Percentiles rank a stretch among this genome's conserved stretches.
phyloP scores from a whole-genome alignment of 169 alveolate species.

The Amoebophrya sp. region DNA sequence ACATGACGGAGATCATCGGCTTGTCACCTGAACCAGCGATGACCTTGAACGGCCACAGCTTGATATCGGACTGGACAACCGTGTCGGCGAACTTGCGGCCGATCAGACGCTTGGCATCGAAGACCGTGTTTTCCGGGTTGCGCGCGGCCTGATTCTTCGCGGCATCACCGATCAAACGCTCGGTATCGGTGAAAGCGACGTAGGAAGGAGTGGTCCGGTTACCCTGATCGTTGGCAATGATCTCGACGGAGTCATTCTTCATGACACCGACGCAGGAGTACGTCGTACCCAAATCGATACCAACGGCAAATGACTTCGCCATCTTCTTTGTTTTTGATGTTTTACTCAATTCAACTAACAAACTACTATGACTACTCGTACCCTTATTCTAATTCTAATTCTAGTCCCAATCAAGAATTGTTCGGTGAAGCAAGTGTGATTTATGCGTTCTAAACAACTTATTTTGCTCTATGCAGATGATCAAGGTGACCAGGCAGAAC shows the following conservation, averaged over 20 bases:
- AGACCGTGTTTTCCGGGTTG: conserved; percentile 88
- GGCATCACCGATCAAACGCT: conserved; percentile 95
- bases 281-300: conserved; percentile 97
- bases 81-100: conserved; percentile 85
- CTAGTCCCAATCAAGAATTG: too few relatives aligned
- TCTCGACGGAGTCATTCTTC: conserved; percentile 93
- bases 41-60: conserved; percentile 86
- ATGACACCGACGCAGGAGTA: conserved; percentile 94
- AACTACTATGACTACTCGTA: too few relatives aligned
- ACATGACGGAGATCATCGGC: conserved; percentile 75
- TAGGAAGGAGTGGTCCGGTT: conserved; percentile 97
- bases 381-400: too few relatives aligned
- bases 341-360: too few relatives aligned
- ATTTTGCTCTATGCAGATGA: too few relatives aligned
- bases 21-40: conserved; percentile 59
- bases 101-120: conserved; percentile 88
- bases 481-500: too few relatives aligned
- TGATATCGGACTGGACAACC: conserved; percentile 81
- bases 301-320: conserved; percentile 62
- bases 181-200: conserved; percentile 96
- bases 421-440: too few relatives aligned
- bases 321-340: conserved; percentile 10
- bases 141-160: conserved; percentile 93
- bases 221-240: conserved; percentile 96
- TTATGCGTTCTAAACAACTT: too few relatives aligned